These are phyloP conservation scores for Aspergillus latus DNA, from an alignment of 2,329 filamentous ascomycete genomes.

Conservation along the genomic window DNA sequence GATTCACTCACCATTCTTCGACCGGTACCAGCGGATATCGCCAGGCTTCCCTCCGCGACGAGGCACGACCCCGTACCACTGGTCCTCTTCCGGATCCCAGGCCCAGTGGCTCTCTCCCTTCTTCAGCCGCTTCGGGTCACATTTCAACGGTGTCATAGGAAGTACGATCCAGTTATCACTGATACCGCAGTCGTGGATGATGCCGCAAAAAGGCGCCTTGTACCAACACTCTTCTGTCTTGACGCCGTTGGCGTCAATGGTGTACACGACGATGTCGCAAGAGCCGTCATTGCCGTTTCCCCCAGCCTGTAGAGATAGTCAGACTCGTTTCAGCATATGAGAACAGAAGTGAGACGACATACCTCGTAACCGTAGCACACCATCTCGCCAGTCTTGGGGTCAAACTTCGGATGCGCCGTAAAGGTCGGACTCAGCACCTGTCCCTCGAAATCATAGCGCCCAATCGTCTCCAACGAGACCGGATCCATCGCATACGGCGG, in stretches of 20 bases:
- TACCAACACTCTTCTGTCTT: neutral
- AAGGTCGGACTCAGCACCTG: slow-evolving; percentile 43
- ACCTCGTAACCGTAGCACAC: slow-evolving; percentile 46
- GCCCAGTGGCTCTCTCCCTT: neutral
- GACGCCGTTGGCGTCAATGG: neutral
- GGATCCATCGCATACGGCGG: slow-evolving; percentile 50
- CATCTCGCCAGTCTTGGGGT: slow-evolving; percentile 45
- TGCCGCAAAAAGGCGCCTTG: neutral
- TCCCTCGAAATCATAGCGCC: slow-evolving; percentile 39
- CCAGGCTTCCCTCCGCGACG: too few species aligned
- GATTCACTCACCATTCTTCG: neutral
- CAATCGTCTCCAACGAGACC: slow-evolving; percentile 40
- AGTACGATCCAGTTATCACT: neutral
- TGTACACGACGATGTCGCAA: neutral
- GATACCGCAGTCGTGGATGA: slow-evolving; percentile 4
- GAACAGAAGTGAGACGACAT: too few species aligned
- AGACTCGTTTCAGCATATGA: slow-evolving; percentile 17
- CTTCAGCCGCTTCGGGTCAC: neutral
- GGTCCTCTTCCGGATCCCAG: neutral
- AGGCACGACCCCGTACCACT: neutral
- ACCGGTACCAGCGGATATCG: neutral
- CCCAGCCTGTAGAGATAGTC: neutral
- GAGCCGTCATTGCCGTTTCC: too few species aligned
- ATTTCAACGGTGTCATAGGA: neutral
- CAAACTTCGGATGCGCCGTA: slow-evolving; percentile 48